These are phyloP conservation scores for Pythium sukuiense DNA, from an alignment of 352 stramenopile genomes.

Conservation along the genomic window DNA sequence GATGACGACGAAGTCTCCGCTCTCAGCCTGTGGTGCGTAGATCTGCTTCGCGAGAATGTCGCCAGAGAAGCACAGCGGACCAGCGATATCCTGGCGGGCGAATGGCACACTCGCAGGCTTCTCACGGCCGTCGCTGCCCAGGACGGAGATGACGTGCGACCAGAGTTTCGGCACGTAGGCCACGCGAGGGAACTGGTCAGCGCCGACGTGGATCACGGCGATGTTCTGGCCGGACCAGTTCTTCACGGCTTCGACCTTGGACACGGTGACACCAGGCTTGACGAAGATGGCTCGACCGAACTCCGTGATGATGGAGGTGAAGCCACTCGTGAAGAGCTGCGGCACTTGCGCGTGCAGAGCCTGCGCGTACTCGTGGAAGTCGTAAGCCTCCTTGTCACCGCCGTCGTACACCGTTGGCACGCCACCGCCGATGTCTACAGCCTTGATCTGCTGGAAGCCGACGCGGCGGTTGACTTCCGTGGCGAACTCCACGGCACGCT, in stretches of 20 bases:
- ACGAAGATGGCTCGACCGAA: slow-evolving; percentile 88
- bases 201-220: slow-evolving; percentile 86
- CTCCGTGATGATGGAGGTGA: slow-evolving; percentile 89
- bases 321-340: slow-evolving; percentile 81
- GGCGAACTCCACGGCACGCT: slow-evolving; percentile 76
- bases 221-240: slow-evolving; percentile 78
- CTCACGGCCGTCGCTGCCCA: slow-evolving; percentile 44
- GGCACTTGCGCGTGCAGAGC: slow-evolving; percentile 66
- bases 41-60: slow-evolving; percentile 87
- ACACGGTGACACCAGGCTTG: slow-evolving; percentile 86
- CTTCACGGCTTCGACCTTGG: slow-evolving; percentile 89
- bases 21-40: slow-evolving; percentile 66
- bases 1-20: slow-evolving; percentile 80
- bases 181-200: slow-evolving; percentile 89
- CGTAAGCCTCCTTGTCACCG: slow-evolving; percentile 58
- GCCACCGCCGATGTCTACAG: slow-evolving; percentile 92
- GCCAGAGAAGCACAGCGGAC: slow-evolving; percentile 91
- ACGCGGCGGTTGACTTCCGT: slow-evolving; percentile 67
- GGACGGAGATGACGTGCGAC: slow-evolving; percentile 82
- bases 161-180: slow-evolving; percentile 85
- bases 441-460: slow-evolving; percentile 58
- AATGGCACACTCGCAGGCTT: slow-evolving; percentile 45
- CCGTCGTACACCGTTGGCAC: slow-evolving; percentile 88
- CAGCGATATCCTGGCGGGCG: slow-evolving; percentile 83
- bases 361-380: slow-evolving; percentile 82